Percentiles rank a stretch among this genome's conserved stretches.
Evolutionary conservation across 2,329 filamentous ascomycete species (phyloP).

Genomic region (Aspergillus sp.): DNA sequence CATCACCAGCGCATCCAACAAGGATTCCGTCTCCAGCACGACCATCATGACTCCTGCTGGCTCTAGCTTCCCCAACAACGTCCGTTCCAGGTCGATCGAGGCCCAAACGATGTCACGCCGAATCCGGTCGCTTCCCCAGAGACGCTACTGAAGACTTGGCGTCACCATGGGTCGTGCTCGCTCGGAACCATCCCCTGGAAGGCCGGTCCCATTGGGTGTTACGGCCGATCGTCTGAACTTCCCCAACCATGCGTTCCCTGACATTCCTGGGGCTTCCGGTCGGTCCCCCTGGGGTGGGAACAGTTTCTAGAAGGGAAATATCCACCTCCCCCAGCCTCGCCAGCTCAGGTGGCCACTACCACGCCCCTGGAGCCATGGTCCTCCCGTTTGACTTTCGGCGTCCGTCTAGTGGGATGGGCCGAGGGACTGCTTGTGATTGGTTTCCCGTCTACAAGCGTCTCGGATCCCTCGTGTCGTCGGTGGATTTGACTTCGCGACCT

Average conservation of each 20-base stretch:
- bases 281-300: background rate
- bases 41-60: background rate
- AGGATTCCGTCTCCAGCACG: background rate
- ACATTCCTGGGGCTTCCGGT: conserved; percentile 3
- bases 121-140: background rate
- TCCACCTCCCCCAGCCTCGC: background rate
- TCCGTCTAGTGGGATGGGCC: background rate
- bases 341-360: conserved; percentile 1
- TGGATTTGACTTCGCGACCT: background rate
- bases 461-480: background rate
- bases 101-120: background rate
- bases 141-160: conserved; percentile 12
- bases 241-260: conserved; percentile 12
- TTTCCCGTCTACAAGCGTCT: background rate
- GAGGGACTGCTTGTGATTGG: background rate
- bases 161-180: conserved; percentile 1
- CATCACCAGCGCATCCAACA: background rate
- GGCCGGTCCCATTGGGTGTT: conserved; percentile 6
- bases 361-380: conserved; percentile 1
- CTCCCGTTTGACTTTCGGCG: conserved; percentile 5
- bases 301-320: conserved; percentile 7
- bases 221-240: conserved; percentile 7
- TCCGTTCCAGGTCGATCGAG: too few relatives aligned
- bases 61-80: too few relatives aligned
- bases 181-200: conserved; percentile 3